Base-by-base conservation (phyloP, 495 filamentous ascomycete genomes). In the Podospora bellae-mahoneyi region DNA sequence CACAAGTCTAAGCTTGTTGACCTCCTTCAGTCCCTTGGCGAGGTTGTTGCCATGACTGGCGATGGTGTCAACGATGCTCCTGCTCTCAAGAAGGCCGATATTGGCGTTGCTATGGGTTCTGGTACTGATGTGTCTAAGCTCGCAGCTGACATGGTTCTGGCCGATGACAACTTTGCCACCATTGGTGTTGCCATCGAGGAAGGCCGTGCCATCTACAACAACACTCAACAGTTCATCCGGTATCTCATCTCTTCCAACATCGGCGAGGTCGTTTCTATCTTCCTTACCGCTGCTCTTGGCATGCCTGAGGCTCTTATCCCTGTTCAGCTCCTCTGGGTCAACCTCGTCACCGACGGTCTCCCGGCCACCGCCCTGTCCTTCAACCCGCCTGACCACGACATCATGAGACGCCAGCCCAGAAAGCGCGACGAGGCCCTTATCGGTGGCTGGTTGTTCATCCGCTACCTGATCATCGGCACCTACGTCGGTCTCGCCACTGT, bases 201-300 rank as follows among this genome's bases (percentile, higher is more conserved):
- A 79, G 96, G 96, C 64, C 90, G 96, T 64, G 93, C 93, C 39
- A 99, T 99, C 82, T 99, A 96, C 85, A 97, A 94, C 88, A 99
- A 99, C 84, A 99, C 96, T 3, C 96, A 99, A 76, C 96, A 99
- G 76, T 99, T 99, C 78, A 99, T 99, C 79, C 92, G 96, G 30
- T 99, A 99, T 77, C 85, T 99, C 62, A 99, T 99, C 78, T 97
- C 93, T 9, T 97, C 94, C 34, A 99, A 99, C 81, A 99, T 99
- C 62, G 96, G 96, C 78, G 96, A 99, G 77, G 96, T 99, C 39
- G 96, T 99, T 10, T 99, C 96, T 19, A 99, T 99, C 78, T 99
- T 99, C 87, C 79, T 99, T 76, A 99, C 96, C 20, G 96, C 96
- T 30, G 96, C 96, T 4, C 81, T 93, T 65, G 96, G 96, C 68